Conservation (phyloP, 768 basidiomycete genomes). For the Rhizopogon sp. region DNA sequence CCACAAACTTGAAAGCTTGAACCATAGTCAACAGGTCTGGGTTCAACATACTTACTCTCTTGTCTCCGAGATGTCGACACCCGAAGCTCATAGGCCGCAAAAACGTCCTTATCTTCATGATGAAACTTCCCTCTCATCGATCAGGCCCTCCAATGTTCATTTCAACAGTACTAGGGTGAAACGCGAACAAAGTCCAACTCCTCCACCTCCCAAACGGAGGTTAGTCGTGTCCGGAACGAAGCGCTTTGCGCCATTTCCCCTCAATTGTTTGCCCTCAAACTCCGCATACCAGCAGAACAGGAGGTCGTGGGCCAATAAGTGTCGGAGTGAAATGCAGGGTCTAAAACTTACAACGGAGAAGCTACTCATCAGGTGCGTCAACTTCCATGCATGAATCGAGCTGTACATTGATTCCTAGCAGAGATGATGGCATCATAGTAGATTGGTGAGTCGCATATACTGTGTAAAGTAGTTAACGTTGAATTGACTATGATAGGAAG, state of each 20-base stretch:
- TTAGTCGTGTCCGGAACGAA: slow-evolving; percentile 22
- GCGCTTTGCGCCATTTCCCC: slow-evolving; percentile 23
- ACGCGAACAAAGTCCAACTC: slow-evolving; percentile 16
- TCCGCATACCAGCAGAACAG: slow-evolving; percentile 16
- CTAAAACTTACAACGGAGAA: slow-evolving; percentile 19
- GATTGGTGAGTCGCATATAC: slow-evolving; percentile 19
- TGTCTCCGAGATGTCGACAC: slow-evolving; percentile 1
- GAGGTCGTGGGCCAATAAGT: slow-evolving; percentile 15
- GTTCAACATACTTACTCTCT: no score
- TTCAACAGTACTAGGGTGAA: slow-evolving; percentile 9
- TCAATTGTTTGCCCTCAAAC: slow-evolving; percentile 17
- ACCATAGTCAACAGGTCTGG: no score
- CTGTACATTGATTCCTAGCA: background rate
- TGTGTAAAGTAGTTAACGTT: background rate
- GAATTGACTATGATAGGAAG: slow-evolving; percentile 15
- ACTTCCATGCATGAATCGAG: background rate
- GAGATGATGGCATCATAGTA: slow-evolving; percentile 25
- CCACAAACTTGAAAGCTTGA: no score
- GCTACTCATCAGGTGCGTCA: slow-evolving; percentile 22
- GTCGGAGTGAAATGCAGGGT: slow-evolving; percentile 14
- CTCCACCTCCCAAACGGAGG: slow-evolving; percentile 6
- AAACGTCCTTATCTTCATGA: slow-evolving; percentile 13
- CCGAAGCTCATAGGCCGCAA: background rate
- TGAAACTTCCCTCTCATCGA: background rate
- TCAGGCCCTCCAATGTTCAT: background rate